phyloP scores from a whole-genome alignment of 2,329 filamentous ascomycete species.

The Hymenotorrendiella dingleyae region DNA sequence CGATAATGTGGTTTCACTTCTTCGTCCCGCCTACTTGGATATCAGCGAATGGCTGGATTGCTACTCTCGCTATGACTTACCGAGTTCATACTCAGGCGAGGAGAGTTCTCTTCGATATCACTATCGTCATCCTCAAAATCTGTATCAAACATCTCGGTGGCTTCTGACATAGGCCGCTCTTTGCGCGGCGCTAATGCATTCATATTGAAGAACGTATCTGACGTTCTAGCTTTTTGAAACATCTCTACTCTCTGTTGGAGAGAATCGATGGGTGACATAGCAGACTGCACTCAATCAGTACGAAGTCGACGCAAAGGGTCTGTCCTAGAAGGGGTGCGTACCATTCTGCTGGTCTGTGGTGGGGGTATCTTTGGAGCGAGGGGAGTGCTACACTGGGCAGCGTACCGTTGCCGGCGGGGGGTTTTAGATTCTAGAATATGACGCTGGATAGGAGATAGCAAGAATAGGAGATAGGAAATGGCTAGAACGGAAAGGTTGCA shows the following conservation, averaged over 20 bases:
- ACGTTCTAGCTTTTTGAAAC: constrained; percentile 42
- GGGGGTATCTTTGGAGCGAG: constrained; percentile 21
- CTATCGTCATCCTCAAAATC: constrained; percentile 59
- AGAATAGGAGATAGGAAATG: constrained; percentile 18
- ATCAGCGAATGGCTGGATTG: constrained; percentile 15
- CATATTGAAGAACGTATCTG: constrained; percentile 57
- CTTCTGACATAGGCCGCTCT: constrained; percentile 53
- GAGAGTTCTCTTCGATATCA: constrained; percentile 50
- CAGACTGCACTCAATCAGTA: constrained; percentile 23
- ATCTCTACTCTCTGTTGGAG: constrained; percentile 32
- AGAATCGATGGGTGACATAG: constrained; percentile 21
- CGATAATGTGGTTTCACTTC: constrained; percentile 79
- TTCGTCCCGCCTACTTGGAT: constrained; percentile 53
- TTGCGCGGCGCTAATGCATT: constrained; percentile 45
- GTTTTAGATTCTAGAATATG: constrained; percentile 20
- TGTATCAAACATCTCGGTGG: constrained; percentile 74
- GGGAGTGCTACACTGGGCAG: constrained; percentile 21
- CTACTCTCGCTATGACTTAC: constrained; percentile 43
- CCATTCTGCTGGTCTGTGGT: constrained; percentile 22
- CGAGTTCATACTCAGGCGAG: constrained; percentile 63
- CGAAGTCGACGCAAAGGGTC: not conserved
- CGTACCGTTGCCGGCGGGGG: constrained; percentile 28
- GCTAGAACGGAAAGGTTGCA: constrained; percentile 17
- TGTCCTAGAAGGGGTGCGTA: constrained; percentile 8
- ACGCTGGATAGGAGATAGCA: constrained; percentile 14